Conservation (phyloP, 768 basidiomycete genomes). For the Mycena kentingensis region DNA sequence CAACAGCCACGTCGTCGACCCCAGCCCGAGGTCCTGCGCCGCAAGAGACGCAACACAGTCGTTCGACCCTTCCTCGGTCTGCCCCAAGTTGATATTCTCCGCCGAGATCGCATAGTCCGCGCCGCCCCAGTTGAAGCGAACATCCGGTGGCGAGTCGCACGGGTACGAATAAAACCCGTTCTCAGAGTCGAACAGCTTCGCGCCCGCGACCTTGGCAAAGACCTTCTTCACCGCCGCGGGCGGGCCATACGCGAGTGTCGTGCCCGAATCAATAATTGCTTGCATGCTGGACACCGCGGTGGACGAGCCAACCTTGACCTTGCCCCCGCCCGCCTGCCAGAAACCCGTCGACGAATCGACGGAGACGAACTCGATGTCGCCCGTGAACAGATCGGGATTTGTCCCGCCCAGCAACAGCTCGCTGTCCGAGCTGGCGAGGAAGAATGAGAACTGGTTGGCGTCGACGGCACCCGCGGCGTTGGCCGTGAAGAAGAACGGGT, state of each 20-base stretch:
- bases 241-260: conserved; percentile 37
- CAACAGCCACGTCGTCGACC: conserved; percentile 33
- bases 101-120: conserved; percentile 46
- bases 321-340: conserved; percentile 28
- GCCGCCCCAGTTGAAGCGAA: conserved; percentile 41
- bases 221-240: conserved; percentile 21
- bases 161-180: conserved; percentile 27
- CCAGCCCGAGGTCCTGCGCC: conserved; percentile 37
- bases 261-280: conserved; percentile 41
- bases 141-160: conserved; percentile 27
- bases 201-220: conserved; percentile 29
- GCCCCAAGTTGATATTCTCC: conserved; percentile 40
- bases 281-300: conserved; percentile 15
- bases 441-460: conserved; percentile 45
- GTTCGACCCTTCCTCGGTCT: conserved; percentile 43
- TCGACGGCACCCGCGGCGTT: conserved; percentile 33
- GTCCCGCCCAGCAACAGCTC: conserved; percentile 57
- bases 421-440: conserved; percentile 40
- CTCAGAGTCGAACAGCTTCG: conserved; percentile 19
- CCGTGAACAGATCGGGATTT: conserved; percentile 47
- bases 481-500: conserved; percentile 46
- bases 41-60: conserved; percentile 54
- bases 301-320: conserved; percentile 18
- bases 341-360: conserved; percentile 28
- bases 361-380: conserved; percentile 37